Evolutionary conservation across 768 basidiomycete genomes (phyloP).

Genomic region (Lentinula raphanica): DNA sequence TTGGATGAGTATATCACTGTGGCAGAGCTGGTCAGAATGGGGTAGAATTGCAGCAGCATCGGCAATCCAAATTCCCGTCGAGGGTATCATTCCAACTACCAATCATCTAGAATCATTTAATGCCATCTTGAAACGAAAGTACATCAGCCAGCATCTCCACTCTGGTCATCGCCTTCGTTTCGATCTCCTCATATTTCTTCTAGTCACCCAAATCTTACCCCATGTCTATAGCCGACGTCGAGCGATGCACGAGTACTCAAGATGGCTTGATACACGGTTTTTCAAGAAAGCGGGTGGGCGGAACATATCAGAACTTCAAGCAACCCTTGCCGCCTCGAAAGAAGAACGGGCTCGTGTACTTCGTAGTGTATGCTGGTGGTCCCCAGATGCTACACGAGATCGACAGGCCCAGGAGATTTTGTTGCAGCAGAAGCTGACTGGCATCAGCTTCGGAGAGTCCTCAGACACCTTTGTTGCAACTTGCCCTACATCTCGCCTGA

Average conservation of each 20-base stretch:
- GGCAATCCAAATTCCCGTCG: conserved; percentile 3
- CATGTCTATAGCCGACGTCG: not conserved
- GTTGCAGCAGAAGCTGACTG: too few relatives aligned
- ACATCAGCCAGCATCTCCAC: conserved; percentile 19
- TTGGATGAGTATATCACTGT: conserved; percentile 24
- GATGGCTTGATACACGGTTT: not conserved
- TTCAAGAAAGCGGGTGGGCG: not conserved
- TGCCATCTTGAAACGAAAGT: conserved; percentile 19
- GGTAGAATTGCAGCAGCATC: conserved; percentile 21
- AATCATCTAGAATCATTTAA: conserved; percentile 30
- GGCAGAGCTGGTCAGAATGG: conserved; percentile 27
- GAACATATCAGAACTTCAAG: not conserved
- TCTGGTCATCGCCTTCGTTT: conserved; percentile 15
- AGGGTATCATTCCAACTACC: conserved; percentile 19
- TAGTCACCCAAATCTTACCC: conserved; percentile 9
- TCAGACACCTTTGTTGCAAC: too few relatives aligned
- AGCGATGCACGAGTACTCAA: not conserved
- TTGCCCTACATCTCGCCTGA: too few relatives aligned
- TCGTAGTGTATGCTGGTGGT: not conserved
- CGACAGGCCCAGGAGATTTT: not conserved
- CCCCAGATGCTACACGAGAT: not conserved
- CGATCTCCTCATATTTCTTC: conserved; percentile 20
- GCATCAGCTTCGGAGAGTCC: too few relatives aligned
- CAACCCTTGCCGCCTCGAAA: too few relatives aligned
- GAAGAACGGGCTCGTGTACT: too few relatives aligned